Base-by-base conservation (phyloP, 2,329 filamentous ascomycete genomes). In the Cucurbitaria berberidis region DNA sequence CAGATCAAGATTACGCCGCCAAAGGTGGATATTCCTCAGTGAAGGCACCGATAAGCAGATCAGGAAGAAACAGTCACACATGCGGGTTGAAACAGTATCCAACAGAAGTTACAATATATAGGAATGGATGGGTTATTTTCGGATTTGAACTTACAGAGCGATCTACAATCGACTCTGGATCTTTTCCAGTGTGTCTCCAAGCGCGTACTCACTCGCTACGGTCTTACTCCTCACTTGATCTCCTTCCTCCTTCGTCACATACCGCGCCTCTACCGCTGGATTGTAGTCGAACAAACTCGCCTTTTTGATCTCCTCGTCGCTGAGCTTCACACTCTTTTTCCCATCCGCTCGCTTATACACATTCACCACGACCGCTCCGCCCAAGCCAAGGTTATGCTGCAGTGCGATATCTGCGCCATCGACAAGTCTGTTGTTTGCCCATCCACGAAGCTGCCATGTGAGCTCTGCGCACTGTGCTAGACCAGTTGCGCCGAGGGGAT, bases 401-500 rank as follows among this genome's bases (percentile, higher is more conserved):
- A 97, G 79, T 47, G 89, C 90, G 52, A 86, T 85, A 57, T 80
- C 84, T 0, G 91, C 92, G 46, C 81, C 81, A 9, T 84, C 79
- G 0, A 88, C 83, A 13, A 87, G 78, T 34, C 93, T 83, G 79
- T 96, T 97, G 77, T 95, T 96, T 21, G 93, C 93, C 93, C 93
- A 97, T 16, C 93, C 93, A 59, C 93, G 85, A 59, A 98, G 81
- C 70, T 97, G 93, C 93, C 93, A 98, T 26, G 93, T 90, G 24
- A 98, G 79, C 78, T 98, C 93, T 11, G 93, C 91, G 70, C 92
- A 96, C 78, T 98, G 93, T 10, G 93, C 93, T 45, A 98, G 83
- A 16, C 93, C 93, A 0, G 91, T 96, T 0, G 93, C 93, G 18
- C 93, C 93, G 3, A 98, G 86, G 0, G 93, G 93, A 75, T 97